Evolutionary conservation across 2,329 filamentous ascomycete species (phyloP).

Genomic region (Exophiala viscosa): DNA sequence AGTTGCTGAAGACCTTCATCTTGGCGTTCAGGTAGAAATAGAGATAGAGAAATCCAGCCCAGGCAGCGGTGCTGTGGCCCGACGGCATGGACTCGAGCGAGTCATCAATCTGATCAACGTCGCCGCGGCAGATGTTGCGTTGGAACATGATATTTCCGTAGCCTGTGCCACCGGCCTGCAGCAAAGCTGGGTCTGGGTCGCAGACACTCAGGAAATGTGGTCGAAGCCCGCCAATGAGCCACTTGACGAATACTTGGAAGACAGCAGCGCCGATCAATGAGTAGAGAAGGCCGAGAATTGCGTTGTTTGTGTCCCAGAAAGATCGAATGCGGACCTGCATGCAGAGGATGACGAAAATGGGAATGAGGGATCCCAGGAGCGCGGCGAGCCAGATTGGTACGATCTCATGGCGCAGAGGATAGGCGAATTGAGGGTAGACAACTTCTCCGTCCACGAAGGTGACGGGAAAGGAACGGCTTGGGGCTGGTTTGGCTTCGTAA

Average conservation of each 20-base stretch:
- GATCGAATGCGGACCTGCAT: conserved; percentile 66
- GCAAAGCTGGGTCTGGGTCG: conserved; percentile 53
- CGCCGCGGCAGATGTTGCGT: conserved; percentile 65
- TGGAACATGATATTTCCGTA: conserved; percentile 64
- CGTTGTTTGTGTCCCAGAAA: conserved; percentile 67
- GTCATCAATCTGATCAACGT: conserved; percentile 63
- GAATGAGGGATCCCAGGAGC: conserved; percentile 61
- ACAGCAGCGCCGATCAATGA: conserved; percentile 66
- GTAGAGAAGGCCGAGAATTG: conserved; percentile 65
- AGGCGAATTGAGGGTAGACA: conserved; percentile 67
- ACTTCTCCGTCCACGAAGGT: conserved; percentile 64
- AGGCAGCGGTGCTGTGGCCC: conserved; percentile 67
- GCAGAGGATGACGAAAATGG: conserved; percentile 61
- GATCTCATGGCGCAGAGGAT: conserved; percentile 66
- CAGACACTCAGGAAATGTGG: conserved; percentile 70
- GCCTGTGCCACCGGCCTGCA: conserved; percentile 47
- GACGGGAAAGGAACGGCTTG: conserved; percentile 66
- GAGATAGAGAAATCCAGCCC: conserved; percentile 52
- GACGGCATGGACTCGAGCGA: conserved; percentile 68
- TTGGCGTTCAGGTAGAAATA: conserved; percentile 74
- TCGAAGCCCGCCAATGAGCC: conserved; percentile 68
- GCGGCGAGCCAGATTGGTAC: conserved; percentile 69
- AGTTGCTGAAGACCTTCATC: conserved; percentile 70
- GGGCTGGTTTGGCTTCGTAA: conserved; percentile 56
- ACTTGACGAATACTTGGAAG: conserved; percentile 73